Percentiles rank a stretch among this genome's conserved stretches.
These are phyloP conservation scores for Ophiocordyceps camponoti-leonardi DNA, from an alignment of 2,329 filamentous ascomycete genomes.

Conservation along the genomic window DNA sequence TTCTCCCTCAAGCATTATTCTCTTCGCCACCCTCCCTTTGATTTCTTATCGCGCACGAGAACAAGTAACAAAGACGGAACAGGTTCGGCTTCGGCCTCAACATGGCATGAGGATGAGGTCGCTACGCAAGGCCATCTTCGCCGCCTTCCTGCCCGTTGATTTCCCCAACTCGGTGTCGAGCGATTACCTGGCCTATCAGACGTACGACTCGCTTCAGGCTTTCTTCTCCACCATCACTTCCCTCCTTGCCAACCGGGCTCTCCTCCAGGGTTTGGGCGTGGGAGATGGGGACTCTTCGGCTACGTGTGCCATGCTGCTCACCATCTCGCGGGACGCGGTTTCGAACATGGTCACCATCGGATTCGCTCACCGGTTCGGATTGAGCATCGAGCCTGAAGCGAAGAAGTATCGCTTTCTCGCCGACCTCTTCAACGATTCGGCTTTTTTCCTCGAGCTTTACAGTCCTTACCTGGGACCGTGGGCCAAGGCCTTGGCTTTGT, in stretches of 20 bases:
- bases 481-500: slow-evolving; percentile 31
- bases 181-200: slow-evolving; percentile 64
- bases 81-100: background rate
- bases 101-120: slow-evolving; percentile 8
- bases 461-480: slow-evolving; percentile 51
- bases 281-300: slow-evolving; percentile 65
- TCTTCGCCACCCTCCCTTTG: background rate
- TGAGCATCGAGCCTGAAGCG: slow-evolving; percentile 74
- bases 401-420: slow-evolving; percentile 79
- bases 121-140: slow-evolving; percentile 26
- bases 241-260: slow-evolving; percentile 64
- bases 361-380: slow-evolving; percentile 69
- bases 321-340: slow-evolving; percentile 66
- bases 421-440: slow-evolving; percentile 75
- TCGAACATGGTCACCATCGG: slow-evolving; percentile 71
- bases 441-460: slow-evolving; percentile 71
- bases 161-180: slow-evolving; percentile 73
- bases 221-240: slow-evolving; percentile 71
- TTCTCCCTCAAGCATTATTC: too few species aligned
- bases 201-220: slow-evolving; percentile 62
- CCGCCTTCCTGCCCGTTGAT: slow-evolving; percentile 74
- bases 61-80: too few species aligned
- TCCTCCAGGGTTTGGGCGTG: slow-evolving; percentile 66
- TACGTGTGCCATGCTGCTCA: slow-evolving; percentile 65
- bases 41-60: background rate